phyloP scores from a whole-genome alignment of 352 stramenopile species.

The Phytopythium boreale region DNA sequence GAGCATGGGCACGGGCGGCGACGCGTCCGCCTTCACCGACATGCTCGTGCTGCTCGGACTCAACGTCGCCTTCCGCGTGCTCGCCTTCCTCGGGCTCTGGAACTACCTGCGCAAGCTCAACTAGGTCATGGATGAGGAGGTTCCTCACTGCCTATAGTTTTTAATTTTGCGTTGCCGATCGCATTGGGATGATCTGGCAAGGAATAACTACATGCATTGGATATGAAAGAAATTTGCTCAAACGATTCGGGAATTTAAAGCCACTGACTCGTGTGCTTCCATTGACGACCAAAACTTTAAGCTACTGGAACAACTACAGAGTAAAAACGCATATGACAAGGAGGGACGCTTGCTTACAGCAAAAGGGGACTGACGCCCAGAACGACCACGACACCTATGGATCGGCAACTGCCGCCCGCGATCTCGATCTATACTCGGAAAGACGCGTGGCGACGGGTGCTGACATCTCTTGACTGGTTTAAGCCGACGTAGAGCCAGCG shows the following conservation, averaged over 20 bases:
- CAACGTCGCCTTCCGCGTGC: slow-evolving; percentile 21
- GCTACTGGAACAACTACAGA: neutral
- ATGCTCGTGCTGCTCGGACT: slow-evolving; percentile 17
- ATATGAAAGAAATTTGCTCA: too few relatives aligned
- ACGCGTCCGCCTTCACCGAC: slow-evolving; percentile 12
- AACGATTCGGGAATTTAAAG: neutral
- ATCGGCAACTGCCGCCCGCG: neutral
- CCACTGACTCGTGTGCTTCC: neutral
- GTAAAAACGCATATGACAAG: neutral
- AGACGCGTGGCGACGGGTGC: neutral
- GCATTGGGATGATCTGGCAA: too few relatives aligned
- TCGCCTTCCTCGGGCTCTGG: slow-evolving; percentile 16
- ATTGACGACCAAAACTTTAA: neutral
- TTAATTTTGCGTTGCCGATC: too few relatives aligned
- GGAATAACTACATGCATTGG: too few relatives aligned
- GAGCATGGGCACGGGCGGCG: slow-evolving; percentile 6
- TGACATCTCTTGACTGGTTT: neutral
- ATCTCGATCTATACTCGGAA: neutral
- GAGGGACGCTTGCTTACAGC: neutral
- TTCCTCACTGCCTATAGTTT: too few relatives aligned
- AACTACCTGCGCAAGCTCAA: neutral
- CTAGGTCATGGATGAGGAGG: neutral
- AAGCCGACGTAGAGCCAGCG: neutral
- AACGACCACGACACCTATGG: neutral
- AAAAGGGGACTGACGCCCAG: neutral